These are phyloP conservation scores for Gossypium lobatum DNA, from an alignment of 441 rosid genomes.

Conservation along the genomic window DNA sequence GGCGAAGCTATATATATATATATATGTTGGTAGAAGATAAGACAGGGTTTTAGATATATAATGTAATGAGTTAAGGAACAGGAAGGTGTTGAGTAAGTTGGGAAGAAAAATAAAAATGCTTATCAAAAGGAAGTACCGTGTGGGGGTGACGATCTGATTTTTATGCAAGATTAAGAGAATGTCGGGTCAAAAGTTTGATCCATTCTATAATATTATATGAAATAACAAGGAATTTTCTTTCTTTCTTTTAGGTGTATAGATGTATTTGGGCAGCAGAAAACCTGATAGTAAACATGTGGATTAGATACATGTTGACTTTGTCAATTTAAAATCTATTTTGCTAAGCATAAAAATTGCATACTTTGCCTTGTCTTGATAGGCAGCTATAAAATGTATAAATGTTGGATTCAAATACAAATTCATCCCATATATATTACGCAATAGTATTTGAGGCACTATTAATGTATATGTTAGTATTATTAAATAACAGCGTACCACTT, in stretches of 20 bases:
- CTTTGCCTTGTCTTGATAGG: background rate
- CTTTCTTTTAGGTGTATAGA: background rate
- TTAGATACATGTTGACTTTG: background rate
- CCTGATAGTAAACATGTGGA: background rate
- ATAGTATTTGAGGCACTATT: no score
- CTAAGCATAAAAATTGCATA: background rate
- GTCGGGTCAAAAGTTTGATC: conserved; percentile 17
- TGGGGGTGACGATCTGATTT: background rate
- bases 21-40: background rate
- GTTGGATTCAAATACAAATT: no score
- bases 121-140: conserved; percentile 14
- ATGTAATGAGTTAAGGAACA: background rate
- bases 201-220: background rate
- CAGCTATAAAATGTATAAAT: background rate
- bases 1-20: background rate
- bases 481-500: no score
- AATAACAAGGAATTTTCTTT: background rate
- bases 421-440: background rate
- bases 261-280: background rate
- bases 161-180: background rate
- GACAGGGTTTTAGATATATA: background rate
- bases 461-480: no score
- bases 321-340: background rate
- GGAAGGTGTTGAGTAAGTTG: conserved; percentile 15
- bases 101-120: background rate